Evolutionary conservation across 2,329 filamentous ascomycete genomes (phyloP).

Genomic region (Aspergillaceae sp.): DNA sequence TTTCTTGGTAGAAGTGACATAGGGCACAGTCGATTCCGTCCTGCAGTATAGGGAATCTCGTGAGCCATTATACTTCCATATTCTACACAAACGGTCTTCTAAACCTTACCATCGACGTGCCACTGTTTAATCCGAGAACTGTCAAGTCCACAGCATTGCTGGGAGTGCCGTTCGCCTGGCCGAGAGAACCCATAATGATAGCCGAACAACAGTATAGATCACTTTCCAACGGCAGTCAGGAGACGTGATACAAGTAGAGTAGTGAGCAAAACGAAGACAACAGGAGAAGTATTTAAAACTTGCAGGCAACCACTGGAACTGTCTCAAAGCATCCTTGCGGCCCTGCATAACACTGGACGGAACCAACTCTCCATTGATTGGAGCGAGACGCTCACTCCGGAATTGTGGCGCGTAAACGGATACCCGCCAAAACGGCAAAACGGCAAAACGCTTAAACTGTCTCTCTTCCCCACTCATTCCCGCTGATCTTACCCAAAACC

Average conservation of each 20-base stretch:
- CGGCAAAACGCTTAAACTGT: background rate
- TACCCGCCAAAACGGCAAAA: background rate
- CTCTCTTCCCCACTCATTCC: background rate
- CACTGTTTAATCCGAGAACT: slow-evolving; percentile 48
- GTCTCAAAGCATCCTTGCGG: background rate
- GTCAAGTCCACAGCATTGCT: slow-evolving; percentile 39
- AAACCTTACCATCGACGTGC: slow-evolving; percentile 40
- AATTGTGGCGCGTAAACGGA: background rate
- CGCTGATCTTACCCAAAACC: background rate
- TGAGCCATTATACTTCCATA: background rate
- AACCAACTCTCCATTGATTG: background rate
- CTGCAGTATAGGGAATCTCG: slow-evolving; percentile 6
- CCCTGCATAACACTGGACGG: background rate
- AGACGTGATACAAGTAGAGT: background rate
- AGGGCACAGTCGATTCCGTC: slow-evolving; percentile 53
- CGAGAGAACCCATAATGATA: slow-evolving; percentile 9
- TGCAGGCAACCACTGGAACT: background rate
- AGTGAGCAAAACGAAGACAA: background rate
- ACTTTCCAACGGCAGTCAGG: background rate
- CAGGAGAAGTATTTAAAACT: background rate
- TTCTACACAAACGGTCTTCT: background rate
- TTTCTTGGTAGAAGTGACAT: slow-evolving; percentile 48
- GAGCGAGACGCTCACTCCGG: background rate
- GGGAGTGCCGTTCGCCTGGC: slow-evolving; percentile 4
- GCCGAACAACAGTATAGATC: background rate